Conservation (phyloP, 1,284 basidiomycete genomes). For the Sphagnurus paluster region DNA sequence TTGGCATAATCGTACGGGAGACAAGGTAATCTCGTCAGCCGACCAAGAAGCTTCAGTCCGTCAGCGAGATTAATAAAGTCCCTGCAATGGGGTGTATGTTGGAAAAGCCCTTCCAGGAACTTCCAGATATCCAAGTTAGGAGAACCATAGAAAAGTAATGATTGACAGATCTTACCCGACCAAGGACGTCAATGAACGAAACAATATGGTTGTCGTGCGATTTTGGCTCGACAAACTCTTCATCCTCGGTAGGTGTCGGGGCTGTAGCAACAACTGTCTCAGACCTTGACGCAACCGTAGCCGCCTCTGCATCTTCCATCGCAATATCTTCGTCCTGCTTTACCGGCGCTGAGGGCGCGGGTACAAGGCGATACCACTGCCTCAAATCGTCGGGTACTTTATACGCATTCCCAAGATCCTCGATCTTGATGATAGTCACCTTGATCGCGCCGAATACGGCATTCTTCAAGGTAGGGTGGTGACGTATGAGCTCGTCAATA, state of each 20-base stretch:
- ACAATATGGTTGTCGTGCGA: constrained; percentile 74
- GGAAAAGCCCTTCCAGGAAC: constrained; percentile 94
- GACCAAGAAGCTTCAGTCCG: constrained; percentile 76
- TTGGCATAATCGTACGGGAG: constrained; percentile 89
- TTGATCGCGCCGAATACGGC: constrained; percentile 79
- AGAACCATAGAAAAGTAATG: neutral
- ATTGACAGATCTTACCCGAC: constrained; percentile 52
- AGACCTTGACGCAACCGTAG: constrained; percentile 5
- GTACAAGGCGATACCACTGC: constrained; percentile 64
- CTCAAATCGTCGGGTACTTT: constrained; percentile 56
- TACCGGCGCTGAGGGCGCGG: constrained; percentile 28
- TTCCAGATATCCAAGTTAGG: constrained; percentile 32
- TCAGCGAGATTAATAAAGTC: constrained; percentile 84
- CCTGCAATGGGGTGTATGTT: constrained; percentile 85
- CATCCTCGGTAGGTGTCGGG: constrained; percentile 18
- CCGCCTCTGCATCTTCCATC: constrained; percentile 52
- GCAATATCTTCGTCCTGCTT: constrained; percentile 36
- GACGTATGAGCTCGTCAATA: constrained; percentile 94
- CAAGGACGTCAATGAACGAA: constrained; percentile 74
- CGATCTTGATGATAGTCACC: constrained; percentile 69
- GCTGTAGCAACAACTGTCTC: constrained; percentile 20
- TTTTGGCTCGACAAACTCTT: constrained; percentile 41
- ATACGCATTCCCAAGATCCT: constrained; percentile 67
- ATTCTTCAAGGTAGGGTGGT: constrained; percentile 88
- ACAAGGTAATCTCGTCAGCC: constrained; percentile 82